Evolutionary conservation across 257 asterid genomes (phyloP), one percentile per base, ranked within the genome.

Genomic region (Anisodus tanguticus): DNA sequence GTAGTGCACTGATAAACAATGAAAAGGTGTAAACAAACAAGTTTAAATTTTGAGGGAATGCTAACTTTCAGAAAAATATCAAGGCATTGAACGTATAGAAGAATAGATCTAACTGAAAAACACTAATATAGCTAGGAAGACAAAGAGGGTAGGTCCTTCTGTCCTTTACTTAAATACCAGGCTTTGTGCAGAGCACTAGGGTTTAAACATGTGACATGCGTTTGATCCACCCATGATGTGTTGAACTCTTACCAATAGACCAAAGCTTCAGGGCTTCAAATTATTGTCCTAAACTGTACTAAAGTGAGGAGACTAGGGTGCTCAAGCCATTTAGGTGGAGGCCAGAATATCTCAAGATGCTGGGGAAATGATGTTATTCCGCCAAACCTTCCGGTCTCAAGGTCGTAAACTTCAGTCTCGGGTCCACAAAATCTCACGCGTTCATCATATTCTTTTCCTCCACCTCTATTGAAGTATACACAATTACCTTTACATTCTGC

Each of bases 311-410:
- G 72, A 66, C n/a, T 12, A 13, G 72, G 47, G 39, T 66, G 8
- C 43, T 66, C 72, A 66, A 66, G 72, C 9, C 72, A 66, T 66
- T 12, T 66, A 12, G 72, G 72, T 11, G 72, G 72, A 66, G 72
- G 47, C n/a, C 72, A 68, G 53, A 68, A 39, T 68, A 68, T 68
- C 77, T 68, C 4, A 37, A 68, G 51, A 39, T 68, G 53, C 77
- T 68, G 6, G 16, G 13, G 12, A 68, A 68, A 68, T 39, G 53
- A 7, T 3, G 6, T 37, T 69, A 15, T 15, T 15, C 31, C 49
- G 3, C 53, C 77, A 15, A 15, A 0, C 0, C 6, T 39, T 43
- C 8, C 2, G 2, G 12, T 69, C 13, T 39, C 51, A 12, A 68
- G 77, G 31, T 68, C 53, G 39, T 15, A 68, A 68, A 39, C 13